Conservation (phyloP, 1,284 basidiomycete genomes). For the Tilletia walkeri region DNA sequence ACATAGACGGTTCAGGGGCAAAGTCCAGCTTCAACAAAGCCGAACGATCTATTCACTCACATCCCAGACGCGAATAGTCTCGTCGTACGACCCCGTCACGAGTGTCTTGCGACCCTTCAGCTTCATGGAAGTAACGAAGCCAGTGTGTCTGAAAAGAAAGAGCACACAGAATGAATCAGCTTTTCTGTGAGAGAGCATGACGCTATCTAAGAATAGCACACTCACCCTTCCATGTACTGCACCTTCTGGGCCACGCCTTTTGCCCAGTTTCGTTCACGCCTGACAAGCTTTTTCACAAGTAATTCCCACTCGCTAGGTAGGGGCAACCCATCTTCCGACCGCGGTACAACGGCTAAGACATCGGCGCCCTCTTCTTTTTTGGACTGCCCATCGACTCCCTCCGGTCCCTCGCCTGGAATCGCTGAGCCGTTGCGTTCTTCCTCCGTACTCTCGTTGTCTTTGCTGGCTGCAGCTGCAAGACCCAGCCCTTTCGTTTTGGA, state of each 20-base stretch:
- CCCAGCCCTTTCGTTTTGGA: neutral
- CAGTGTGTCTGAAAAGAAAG: conserved; percentile 63
- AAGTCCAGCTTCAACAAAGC: conserved; percentile 62
- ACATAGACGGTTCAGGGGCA: conserved; percentile 61
- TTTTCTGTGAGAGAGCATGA: no score
- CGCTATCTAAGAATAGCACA: neutral
- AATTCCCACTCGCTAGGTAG: conserved; percentile 59
- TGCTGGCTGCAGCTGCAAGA: neutral
- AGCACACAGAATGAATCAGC: no score
- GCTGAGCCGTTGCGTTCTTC: neutral
- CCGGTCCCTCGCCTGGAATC: neutral
- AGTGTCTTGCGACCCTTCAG: conserved; percentile 66
- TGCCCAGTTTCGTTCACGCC: conserved; percentile 80
- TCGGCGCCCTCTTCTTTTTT: neutral
- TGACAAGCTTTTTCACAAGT: conserved; percentile 75
- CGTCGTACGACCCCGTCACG: conserved; percentile 84
- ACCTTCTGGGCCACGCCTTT: conserved; percentile 68
- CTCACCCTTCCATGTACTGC: conserved; percentile 68
- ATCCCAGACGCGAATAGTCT: conserved; percentile 57
- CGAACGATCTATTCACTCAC: conserved; percentile 17
- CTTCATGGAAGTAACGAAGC: conserved; percentile 80
- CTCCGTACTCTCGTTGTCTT: neutral
- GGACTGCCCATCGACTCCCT: neutral
- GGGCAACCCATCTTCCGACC: conserved; percentile 3
- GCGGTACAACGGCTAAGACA: conserved; percentile 27